These are phyloP conservation scores for Cymbomonas tetramitiformis DNA, from an alignment of 139 green algal genomes.

Conservation along the genomic window DNA sequence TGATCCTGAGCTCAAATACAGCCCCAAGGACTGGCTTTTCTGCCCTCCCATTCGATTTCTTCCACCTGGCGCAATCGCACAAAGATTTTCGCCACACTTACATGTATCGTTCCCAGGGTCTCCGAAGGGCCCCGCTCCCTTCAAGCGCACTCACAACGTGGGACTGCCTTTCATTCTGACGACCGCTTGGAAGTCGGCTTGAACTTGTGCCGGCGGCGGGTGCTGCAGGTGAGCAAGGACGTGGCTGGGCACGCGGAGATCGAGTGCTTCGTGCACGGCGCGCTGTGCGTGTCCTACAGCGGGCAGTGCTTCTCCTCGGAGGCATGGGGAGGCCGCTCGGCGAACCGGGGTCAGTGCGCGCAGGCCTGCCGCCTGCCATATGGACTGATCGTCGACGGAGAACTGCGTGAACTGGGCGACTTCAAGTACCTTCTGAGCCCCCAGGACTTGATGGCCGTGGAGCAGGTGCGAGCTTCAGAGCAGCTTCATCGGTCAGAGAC, in stretches of 20 bases:
- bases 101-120: too few species aligned
- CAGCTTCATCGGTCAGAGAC: neutral
- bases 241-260: conserved; percentile 32
- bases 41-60: too few species aligned
- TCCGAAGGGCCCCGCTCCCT: too few species aligned
- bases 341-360: conserved; percentile 72
- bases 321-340: conserved; percentile 61
- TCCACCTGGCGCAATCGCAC: too few species aligned
- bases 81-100: too few species aligned
- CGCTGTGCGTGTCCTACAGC: conserved; percentile 64
- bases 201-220: conserved; percentile 13
- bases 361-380: conserved; percentile 66
- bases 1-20: too few species aligned
- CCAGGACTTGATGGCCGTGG: conserved; percentile 51
- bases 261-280: conserved; percentile 73
- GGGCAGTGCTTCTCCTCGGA: conserved; percentile 62
- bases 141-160: neutral
- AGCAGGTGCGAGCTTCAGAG: too few species aligned
- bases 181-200: too few species aligned
- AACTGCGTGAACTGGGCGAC: conserved; percentile 46
- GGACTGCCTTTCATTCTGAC: too few species aligned
- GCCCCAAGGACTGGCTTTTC: too few species aligned
- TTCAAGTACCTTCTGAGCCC: conserved; percentile 58
- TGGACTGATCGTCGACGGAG: conserved; percentile 47
- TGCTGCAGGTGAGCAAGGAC: neutral